Percentiles rank a stretch among this genome's conserved stretches.
phyloP scores from a whole-genome alignment of 1,284 basidiomycete genomes.

The Trichosporon coremiiforme region DNA sequence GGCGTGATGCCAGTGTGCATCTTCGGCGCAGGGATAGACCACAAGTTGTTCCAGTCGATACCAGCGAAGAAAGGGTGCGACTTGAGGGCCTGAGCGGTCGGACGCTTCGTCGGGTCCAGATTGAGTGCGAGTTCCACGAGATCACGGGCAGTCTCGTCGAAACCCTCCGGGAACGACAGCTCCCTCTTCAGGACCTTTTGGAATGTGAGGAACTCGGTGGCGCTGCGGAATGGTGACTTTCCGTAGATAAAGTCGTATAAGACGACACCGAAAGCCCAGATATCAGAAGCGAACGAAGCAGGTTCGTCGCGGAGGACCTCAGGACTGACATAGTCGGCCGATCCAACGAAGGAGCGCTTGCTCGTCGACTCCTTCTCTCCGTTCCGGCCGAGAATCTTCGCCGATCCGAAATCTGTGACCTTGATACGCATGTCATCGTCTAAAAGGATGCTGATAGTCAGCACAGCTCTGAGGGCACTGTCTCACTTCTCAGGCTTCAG shows the following conservation, averaged over 20 bases:
- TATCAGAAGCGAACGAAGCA: conserved; percentile 59
- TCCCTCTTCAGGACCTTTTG: conserved; percentile 62
- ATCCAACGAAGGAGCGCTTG: conserved; percentile 82
- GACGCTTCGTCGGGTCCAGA: conserved; percentile 69
- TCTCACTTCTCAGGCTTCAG: conserved; percentile 83
- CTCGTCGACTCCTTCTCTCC: conserved; percentile 40
- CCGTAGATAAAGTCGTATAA: conserved; percentile 62
- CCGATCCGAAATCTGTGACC: conserved; percentile 96
- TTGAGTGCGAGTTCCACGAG: conserved; percentile 58
- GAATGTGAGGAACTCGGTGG: conserved; percentile 64
- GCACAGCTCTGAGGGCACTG: neutral
- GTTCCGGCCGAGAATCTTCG: conserved; percentile 71
- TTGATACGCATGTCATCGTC: conserved; percentile 84
- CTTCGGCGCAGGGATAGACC: conserved; percentile 61
- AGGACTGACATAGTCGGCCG: conserved; percentile 93
- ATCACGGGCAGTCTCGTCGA: conserved; percentile 58
- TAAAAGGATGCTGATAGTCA: conserved; percentile 66
- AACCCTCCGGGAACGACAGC: conserved; percentile 58
- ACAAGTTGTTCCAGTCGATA: conserved; percentile 72
- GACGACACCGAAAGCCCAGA: conserved; percentile 64
- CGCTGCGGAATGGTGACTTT: conserved; percentile 61
- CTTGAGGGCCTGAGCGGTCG: conserved; percentile 65
- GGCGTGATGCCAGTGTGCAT: conserved; percentile 55
- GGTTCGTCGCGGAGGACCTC: conserved; percentile 78
- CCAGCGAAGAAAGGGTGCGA: conserved; percentile 72